Evolutionary conservation across 2,329 filamentous ascomycete species (phyloP).

Genomic region (Domatiomyces globalis): DNA sequence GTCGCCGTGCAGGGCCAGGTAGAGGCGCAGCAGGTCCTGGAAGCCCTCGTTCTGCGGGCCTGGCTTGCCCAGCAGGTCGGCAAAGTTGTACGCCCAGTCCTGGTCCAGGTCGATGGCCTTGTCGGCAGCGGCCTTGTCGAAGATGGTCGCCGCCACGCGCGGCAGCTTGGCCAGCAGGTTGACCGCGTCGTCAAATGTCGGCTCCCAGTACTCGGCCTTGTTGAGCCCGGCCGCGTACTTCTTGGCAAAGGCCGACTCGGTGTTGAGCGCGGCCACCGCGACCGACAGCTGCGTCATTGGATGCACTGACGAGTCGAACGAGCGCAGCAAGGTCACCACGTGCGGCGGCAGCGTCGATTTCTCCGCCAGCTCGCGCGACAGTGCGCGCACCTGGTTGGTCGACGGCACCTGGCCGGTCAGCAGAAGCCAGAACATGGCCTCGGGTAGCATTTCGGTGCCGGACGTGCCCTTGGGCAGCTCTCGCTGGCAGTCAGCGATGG

Average conservation of each 20-base stretch:
- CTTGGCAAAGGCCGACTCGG: conserved; percentile 85
- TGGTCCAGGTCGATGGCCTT: conserved; percentile 64
- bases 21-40: conserved; percentile 85
- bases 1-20: conserved; percentile 91
- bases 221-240: conserved; percentile 79
- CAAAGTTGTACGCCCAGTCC: conserved; percentile 99
- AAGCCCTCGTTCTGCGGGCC: conserved; percentile 82
- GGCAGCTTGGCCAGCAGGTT: conserved; percentile 89
- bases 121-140: conserved; percentile 70
- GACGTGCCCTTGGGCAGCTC: conserved; percentile 83
- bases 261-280: conserved; percentile 87
- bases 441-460: conserved; percentile 92
- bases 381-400: conserved; percentile 60
- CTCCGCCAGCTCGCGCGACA: conserved; percentile 77
- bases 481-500: conserved; percentile 94
- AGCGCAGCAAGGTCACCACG: conserved; percentile 74
- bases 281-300: conserved; percentile 98
- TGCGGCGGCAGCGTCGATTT: conserved; percentile 71
- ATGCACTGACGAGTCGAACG: conserved; percentile 79
- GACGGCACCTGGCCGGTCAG: conserved; percentile 85
- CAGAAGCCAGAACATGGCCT: conserved; percentile 99
- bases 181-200: conserved; percentile 90
- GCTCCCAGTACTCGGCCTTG: conserved; percentile 98
- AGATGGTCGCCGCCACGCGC: conserved; percentile 92
- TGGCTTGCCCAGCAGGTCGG: conserved; percentile 82